A percentile compares a stretch with the other conserved stretches of the same genome.
phyloP scores from a whole-genome alignment of 2,329 filamentous ascomycete species.

The Paracamarosporium sp. region DNA sequence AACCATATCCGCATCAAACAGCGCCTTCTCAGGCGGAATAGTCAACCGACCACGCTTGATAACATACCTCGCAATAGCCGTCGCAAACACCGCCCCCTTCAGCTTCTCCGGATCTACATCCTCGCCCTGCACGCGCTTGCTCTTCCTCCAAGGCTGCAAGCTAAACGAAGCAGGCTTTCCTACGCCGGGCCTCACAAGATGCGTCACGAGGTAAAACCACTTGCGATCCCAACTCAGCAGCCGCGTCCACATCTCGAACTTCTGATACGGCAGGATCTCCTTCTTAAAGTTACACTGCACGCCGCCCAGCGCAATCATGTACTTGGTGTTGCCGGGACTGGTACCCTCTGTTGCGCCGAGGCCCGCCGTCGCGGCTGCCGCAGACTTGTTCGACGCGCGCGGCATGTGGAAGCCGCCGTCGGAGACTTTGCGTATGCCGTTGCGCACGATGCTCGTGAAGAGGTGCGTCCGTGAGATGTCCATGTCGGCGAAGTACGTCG shows the following conservation, averaged over 20 bases:
- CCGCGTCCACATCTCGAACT: constrained; percentile 57
- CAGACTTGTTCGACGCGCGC: background rate
- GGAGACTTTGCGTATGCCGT: constrained; percentile 48
- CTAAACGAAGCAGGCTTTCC: constrained; percentile 50
- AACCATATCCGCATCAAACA: constrained; percentile 75
- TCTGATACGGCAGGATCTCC: constrained; percentile 53
- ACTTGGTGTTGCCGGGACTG: constrained; percentile 27
- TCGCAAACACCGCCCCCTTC: constrained; percentile 55
- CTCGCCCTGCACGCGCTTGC: constrained; percentile 21
- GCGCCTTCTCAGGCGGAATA: constrained; percentile 78
- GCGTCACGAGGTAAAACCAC: constrained; percentile 58
- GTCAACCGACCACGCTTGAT: constrained; percentile 71
- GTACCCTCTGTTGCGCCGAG: constrained; percentile 9
- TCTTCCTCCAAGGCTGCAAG: constrained; percentile 55
- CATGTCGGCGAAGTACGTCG: constrained; percentile 86
- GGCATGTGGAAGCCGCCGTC: constrained; percentile 22
- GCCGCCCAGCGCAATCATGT: constrained; percentile 54
- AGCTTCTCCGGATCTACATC: constrained; percentile 42
- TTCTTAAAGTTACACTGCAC: constrained; percentile 56
- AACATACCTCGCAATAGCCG: constrained; percentile 58
- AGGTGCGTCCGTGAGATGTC: constrained; percentile 84
- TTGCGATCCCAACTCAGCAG: constrained; percentile 58
- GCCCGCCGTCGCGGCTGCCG: background rate
- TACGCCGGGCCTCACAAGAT: constrained; percentile 55
- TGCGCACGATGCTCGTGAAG: constrained; percentile 63